Conservation (phyloP, 805 yeast species). For the Brettanomyces anomalus region DNA sequence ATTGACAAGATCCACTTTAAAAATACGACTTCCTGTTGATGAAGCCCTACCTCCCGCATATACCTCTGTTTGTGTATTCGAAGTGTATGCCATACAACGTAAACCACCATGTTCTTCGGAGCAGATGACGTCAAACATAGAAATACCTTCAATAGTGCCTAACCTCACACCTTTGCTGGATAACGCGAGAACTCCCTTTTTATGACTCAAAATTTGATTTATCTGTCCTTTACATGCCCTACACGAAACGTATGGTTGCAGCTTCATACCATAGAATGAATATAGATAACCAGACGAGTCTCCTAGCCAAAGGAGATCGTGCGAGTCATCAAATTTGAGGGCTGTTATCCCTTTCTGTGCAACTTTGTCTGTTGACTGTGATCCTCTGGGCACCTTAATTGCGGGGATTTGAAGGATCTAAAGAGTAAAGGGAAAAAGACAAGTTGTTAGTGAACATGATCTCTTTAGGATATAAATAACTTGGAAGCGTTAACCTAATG, state of each 20-base stretch:
- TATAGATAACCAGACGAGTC: slow-evolving; percentile 48
- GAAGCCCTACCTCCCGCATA: slow-evolving; percentile 32
- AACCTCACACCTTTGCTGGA: slow-evolving; percentile 43
- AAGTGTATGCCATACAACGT: slow-evolving; percentile 32
- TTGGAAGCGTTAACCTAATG: no score
- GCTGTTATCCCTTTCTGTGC: slow-evolving; percentile 20
- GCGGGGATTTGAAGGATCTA: slow-evolving; percentile 27
- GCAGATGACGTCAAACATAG: slow-evolving; percentile 24
- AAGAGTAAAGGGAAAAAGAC: neutral
- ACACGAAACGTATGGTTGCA: slow-evolving; percentile 51
- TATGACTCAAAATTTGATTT: slow-evolving; percentile 42
- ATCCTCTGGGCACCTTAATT: slow-evolving; percentile 15
- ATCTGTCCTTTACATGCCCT: slow-evolving; percentile 43
- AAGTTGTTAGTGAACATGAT: neutral
- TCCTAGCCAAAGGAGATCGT: slow-evolving; percentile 81
- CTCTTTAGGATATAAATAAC: no score
- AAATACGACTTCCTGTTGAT: slow-evolving; percentile 23
- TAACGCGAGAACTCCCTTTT: slow-evolving; percentile 50
- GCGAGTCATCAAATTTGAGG: slow-evolving; percentile 55
- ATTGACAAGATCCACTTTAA: slow-evolving; percentile 34
- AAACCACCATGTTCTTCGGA: slow-evolving; percentile 17
- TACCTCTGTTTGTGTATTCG: slow-evolving; percentile 33
- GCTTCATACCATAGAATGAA: slow-evolving; percentile 35
- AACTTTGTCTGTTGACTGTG: slow-evolving; percentile 10
- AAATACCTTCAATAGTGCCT: slow-evolving; percentile 49